A percentile compares a stretch with the other conserved stretches of the same genome.
These are phyloP conservation scores for Zoysia japonica DNA, from an alignment of 176 grass and related monocot species.

Conservation along the genomic window DNA sequence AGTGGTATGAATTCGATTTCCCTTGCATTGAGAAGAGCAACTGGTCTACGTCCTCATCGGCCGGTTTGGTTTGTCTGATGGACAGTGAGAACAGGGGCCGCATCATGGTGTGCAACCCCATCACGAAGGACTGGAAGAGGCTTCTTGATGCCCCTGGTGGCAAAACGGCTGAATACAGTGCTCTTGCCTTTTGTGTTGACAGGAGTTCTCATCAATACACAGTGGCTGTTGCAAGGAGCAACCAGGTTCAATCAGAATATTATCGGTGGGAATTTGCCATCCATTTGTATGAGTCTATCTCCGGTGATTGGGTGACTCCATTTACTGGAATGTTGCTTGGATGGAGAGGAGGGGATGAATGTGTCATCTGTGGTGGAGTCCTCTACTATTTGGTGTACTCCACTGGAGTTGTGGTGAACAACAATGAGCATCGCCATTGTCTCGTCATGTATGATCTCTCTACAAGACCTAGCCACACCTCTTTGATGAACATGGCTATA, in stretches of 20 bases:
- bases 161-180: conserved; percentile 71
- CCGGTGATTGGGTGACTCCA: conserved; percentile 53
- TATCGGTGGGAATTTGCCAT: conserved; percentile 77
- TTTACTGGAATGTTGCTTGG: conserved; percentile 61
- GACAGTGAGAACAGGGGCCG: conserved; percentile 69
- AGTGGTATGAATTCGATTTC: conserved; percentile 83
- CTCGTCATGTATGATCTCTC: conserved; percentile 76
- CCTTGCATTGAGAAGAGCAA: conserved; percentile 88
- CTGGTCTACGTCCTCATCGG: conserved; percentile 78
- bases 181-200: conserved; percentile 59
- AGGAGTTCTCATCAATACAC: conserved; percentile 59
- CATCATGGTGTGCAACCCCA: conserved; percentile 79
- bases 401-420: conserved; percentile 54
- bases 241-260: conserved; percentile 59
- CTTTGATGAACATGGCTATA: conserved; percentile 68
- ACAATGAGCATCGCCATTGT: conserved; percentile 61
- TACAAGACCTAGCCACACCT: conserved; percentile 36
- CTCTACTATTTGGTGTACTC: conserved; percentile 83
- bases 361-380: conserved; percentile 81
- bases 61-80: conserved; percentile 78
- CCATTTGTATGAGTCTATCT: conserved; percentile 63
- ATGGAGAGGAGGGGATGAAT: conserved; percentile 74
- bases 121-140: conserved; percentile 68
- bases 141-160: conserved; percentile 56
- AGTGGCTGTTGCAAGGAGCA: conserved; percentile 69